Conservation (phyloP, 1,284 basidiomycete genomes). For the Coniophora puteana region DNA sequence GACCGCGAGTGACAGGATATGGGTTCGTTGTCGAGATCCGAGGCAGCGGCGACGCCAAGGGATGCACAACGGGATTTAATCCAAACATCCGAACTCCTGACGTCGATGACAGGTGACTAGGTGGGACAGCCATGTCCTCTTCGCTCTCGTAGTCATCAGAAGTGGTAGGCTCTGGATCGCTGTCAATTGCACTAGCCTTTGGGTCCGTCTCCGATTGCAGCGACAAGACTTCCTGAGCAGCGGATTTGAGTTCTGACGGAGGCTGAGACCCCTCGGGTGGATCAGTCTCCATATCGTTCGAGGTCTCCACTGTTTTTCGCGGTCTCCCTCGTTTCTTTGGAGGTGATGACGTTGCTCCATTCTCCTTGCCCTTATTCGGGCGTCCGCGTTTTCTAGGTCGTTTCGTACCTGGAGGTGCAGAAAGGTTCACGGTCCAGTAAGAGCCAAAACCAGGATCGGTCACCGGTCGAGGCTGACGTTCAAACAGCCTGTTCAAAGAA, state of each 20-base stretch:
- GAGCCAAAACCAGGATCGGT: conserved; percentile 81
- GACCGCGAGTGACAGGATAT: no score
- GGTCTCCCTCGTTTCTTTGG: conserved; percentile 47
- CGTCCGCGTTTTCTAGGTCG: conserved; percentile 76
- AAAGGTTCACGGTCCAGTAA: conserved; percentile 79
- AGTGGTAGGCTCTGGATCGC: no score
- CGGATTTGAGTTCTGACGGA: no score
- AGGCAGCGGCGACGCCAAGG: conserved; percentile 27
- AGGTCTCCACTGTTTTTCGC: conserved; percentile 29
- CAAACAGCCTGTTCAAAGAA: conserved; percentile 74
- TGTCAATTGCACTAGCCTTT: no score
- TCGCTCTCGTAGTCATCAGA: conserved; percentile 60
- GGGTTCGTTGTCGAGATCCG: no score
- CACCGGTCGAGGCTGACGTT: conserved; percentile 71
- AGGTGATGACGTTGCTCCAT: conserved; percentile 18
- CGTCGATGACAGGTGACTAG: conserved; percentile 35
- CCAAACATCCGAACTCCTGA: conserved; percentile 27
- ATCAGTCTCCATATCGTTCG: conserved; percentile 1
- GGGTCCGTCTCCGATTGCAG: no score
- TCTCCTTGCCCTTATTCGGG: conserved; percentile 42
- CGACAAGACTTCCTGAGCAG: no score
- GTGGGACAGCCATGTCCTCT: conserved; percentile 50
- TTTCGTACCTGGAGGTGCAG: conserved; percentile 77
- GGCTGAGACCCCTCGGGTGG: background rate
- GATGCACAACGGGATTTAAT: conserved; percentile 22